Conservation (phyloP, 192 early-diverging fungal genomes). For the Glomus cerebriforme region DNA sequence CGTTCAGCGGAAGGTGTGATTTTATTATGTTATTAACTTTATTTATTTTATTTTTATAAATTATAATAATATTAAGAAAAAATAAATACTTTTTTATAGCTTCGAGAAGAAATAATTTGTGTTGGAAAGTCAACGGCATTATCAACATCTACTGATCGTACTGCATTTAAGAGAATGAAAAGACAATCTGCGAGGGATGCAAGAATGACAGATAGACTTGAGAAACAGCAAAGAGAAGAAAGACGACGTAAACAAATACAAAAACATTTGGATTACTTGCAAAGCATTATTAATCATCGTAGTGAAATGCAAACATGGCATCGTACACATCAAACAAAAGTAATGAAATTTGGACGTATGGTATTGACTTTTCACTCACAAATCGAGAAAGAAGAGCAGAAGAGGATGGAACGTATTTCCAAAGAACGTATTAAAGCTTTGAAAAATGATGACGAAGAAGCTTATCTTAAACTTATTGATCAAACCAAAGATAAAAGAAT, state of each 20-base stretch:
- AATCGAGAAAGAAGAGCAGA: conserved; percentile 93
- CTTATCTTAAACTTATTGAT: conserved; percentile 93
- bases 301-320: conserved; percentile 71
- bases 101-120: conserved; percentile 75
- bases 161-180: conserved; percentile 77
- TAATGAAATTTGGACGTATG: conserved; percentile 72
- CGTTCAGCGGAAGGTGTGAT: conserved; percentile 54
- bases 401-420: conserved; percentile 78
- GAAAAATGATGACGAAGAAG: conserved; percentile 97
- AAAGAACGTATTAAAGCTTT: conserved; percentile 96
- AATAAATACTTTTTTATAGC: conserved; percentile 32
- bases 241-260: conserved; percentile 84
- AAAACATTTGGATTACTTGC: conserved; percentile 80
- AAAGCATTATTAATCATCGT: conserved; percentile 74
- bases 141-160: conserved; percentile 77
- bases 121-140: conserved; percentile 76
- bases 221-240: conserved; percentile 85
- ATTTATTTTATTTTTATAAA: no score
- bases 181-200: conserved; percentile 83
- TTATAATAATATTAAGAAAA: not conserved
- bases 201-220: conserved; percentile 85
- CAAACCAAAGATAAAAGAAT: conserved; percentile 96
- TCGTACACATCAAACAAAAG: conserved; percentile 64
- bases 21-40: no score
- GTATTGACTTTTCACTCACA: conserved; percentile 78